Evolutionary conservation across 495 filamentous ascomycete genomes (phyloP).

Genomic region (Aspergillus olivimuriae): DNA sequence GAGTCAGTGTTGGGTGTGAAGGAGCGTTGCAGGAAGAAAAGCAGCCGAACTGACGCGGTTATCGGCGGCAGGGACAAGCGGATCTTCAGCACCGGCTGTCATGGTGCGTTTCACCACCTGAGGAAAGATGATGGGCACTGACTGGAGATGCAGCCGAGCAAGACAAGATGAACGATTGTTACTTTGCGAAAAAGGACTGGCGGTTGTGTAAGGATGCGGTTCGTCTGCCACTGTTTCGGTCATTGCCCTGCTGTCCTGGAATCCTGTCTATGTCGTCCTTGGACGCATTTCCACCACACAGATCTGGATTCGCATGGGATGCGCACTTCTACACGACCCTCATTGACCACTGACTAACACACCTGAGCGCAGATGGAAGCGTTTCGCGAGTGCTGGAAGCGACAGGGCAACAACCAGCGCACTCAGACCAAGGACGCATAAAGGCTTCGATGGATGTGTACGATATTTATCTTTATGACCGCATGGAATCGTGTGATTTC

Average conservation of each 20-base stretch:
- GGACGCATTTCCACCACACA: background rate
- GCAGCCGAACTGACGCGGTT: conserved; percentile 2
- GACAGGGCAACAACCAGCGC: conserved; percentile 78
- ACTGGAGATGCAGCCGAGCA: conserved; percentile 62
- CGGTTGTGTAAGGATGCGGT: conserved; percentile 83
- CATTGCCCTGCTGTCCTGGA: background rate
- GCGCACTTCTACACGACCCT: no score
- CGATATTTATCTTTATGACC: background rate
- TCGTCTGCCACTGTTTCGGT: conserved; percentile 26
- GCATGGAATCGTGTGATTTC: no score
- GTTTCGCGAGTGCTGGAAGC: conserved; percentile 91
- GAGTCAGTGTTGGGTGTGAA: conserved; percentile 19
- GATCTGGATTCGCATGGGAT: no score
- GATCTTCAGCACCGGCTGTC: conserved; percentile 93
- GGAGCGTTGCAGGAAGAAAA: background rate
- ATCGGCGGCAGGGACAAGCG: conserved; percentile 70
- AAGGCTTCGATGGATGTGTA: background rate
- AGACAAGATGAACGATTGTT: conserved; percentile 87
- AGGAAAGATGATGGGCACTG: conserved; percentile 4
- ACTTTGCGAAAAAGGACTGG: conserved; percentile 96
- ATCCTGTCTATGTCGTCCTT: background rate
- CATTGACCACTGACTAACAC: no score
- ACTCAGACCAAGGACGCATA: conserved; percentile 64
- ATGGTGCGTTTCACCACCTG: conserved; percentile 49
- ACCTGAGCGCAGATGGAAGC: conserved; percentile 88